Base-by-base conservation (phyloP, 2,329 filamentous ascomycete species). In the Colletotrichum australisinense region DNA sequence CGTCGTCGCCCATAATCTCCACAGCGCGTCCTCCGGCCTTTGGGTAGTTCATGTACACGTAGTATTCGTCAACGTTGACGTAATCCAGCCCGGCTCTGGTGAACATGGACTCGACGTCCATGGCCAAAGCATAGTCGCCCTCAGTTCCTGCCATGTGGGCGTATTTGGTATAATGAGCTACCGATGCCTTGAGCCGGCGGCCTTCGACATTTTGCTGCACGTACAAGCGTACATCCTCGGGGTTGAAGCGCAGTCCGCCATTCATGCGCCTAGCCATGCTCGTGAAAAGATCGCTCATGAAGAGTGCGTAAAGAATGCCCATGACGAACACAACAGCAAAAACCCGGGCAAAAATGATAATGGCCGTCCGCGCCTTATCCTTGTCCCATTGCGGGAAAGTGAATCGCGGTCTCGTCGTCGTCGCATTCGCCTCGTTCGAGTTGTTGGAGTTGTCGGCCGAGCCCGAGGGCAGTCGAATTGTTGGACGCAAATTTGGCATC, bases 111-210 rank as follows among this genome's bases (percentile, higher is more conserved):
- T 95, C 89, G 67, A 98, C 91, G 86, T 95, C 97, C 84, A 94
- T 90, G 8, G 94, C 96, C 67, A 97, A 88, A 58, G 93, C 94
- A 78, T 93, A 95, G 84, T 97, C 96, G 60, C 97, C 97, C 84
- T 98, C 93, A 3, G 95, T 97, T n/a, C 97, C 97, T 2, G 95
- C 97, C 75, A 98, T 88, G 82, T 98, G 97, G 74, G 97, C 94
- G 80, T 94, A 98, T 69, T 89, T 90, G 5, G 95, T 96, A 75
- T 96, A 91, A 79, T 95, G 93, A 78, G 90, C 86, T 73, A 98
- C 84, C 71, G 94, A 93, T 53, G 94, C 92, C 75, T 91, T 89
- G 80, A 97, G 93, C 63, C 88, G 87, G 72, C 88, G 87, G 67
- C 90, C 86, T 78, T 97, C 93, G 76, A 97, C 90, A 77, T 91